Base-by-base conservation (phyloP, 148 eudicot species). In the Amaranthus cruentus region DNA sequence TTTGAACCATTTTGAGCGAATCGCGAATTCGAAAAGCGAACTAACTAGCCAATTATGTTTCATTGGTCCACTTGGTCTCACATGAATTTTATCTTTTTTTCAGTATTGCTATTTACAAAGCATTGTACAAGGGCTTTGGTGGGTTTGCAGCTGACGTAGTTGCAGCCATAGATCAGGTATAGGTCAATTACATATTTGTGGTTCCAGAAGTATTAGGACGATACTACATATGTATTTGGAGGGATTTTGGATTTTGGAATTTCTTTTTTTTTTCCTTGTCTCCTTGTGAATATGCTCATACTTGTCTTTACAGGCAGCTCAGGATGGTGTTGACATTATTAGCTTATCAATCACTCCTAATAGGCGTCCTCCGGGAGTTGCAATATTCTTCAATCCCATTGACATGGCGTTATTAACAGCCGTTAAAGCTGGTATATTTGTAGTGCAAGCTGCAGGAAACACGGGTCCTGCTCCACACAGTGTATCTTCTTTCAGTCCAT, bases 131-230 rank as follows among this genome's bases (percentile, higher is more conserved):
- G 88, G 89, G 99, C 82, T 92, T 96, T 73, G 99, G 99, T 76
- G 99, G 99, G 59, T 96, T 96, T 81, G 99, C 99, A 54, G 99
- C 99, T 43, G 99, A 96, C 78, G 99, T 96, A n/a, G 99, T 96
- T 59, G 99, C 99, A 74, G 99, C 99, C 81, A 96, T 96, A 82
- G 99, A 96, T 79, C 99, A 96, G 96, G 99, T 96, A 91, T 28
- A 46, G 44, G 11, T 70, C 28, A 18, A 2, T 58, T 47, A 51
- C 69, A 38, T 57, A 12, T 75, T 18, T 44, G 13, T 28, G 38
- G 38, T 43, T 52, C 13, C 49, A 7, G 28, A 55, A 58, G 63
- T 60, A 18, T 60, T 6, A 4, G 43, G 55, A 50, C 44, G 38
- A 51, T 28, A 21, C 38, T 18, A 5, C 44, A 18, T 18, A n/a